Percentiles rank a stretch among this genome's conserved stretches.
Evolutionary conservation across 2,329 filamentous ascomycete genomes (phyloP).

Genomic region (Calonectria naviculata): DNA sequence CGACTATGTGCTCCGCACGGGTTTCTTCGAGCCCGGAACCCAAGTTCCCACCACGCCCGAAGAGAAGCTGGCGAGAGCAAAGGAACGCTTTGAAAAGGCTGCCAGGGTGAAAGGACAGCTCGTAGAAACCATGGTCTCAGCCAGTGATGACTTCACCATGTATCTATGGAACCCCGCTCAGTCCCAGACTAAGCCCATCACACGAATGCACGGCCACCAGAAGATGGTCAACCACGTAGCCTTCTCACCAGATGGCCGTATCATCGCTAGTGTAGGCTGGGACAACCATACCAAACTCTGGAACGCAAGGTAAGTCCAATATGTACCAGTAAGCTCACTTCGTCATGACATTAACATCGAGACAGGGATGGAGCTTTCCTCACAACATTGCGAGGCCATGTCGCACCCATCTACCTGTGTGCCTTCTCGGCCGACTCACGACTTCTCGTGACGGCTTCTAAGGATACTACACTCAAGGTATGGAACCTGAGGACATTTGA

Average conservation of each 20-base stretch:
- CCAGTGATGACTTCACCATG: slow-evolving; percentile 1
- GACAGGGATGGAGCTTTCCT: background rate
- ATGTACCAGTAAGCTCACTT: too few relatives aligned
- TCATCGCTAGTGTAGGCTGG: background rate
- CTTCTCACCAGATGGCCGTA: background rate
- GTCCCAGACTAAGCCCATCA: background rate
- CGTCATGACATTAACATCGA: background rate
- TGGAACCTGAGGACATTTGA: background rate
- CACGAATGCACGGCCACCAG: background rate
- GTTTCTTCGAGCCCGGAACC: background rate
- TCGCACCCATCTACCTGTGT: background rate
- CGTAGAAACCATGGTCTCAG: background rate
- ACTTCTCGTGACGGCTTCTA: background rate
- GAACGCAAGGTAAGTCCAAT: background rate
- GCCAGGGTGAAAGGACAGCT: background rate
- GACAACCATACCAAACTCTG: background rate
- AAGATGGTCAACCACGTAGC: slow-evolving; percentile 3
- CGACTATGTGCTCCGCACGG: background rate
- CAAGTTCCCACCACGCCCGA: background rate
- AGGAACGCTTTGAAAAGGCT: background rate
- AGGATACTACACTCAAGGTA: background rate
- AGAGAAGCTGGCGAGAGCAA: background rate
- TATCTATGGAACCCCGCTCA: background rate
- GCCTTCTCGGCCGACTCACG: background rate
- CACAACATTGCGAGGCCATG: background rate